Evolutionary conservation across 1,139 yeast species (phyloP), one percentile per base, ranked within the genome.

Genomic region (Diutina catenulata): DNA sequence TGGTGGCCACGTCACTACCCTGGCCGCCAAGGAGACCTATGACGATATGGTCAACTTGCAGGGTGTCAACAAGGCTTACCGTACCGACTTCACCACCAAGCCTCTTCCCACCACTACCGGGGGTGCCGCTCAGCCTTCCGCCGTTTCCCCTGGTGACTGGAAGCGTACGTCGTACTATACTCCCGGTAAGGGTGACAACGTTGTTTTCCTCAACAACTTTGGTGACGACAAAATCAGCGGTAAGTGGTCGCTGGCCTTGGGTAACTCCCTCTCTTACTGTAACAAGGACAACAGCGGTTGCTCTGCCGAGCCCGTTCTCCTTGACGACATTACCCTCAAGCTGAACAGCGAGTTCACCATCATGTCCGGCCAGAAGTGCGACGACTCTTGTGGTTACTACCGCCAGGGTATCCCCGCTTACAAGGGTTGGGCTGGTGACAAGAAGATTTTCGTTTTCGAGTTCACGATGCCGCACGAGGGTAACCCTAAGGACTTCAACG

Each of bases 321-420:
- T 80, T 46, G 69, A 59, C 18, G 67, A 68, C 39, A 64, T 66
- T 40, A 65, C 72, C 33, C 55, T 80, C 45, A 57, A 57, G 37
- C 78, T 87, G 21, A 70, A 74, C 56, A 60, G 59, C 29, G 88
- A 80, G 59, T 76, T 57, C 52, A 59, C 70, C 41, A 73, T 80
- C 47, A 74, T 74, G 62, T 74, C 87, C 10, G 71, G 70, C 46
- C 50, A 63, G 32, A 47, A 71, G 41, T 80, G 91, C 62, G 35
- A 31, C 16, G 25, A 31, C 5, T 21, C 23, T 16, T 31, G 35
- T 21, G 35, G 35, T 15, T 31, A 31, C 35, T n/a, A 18, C 9
- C 24, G 35, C 9, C 25, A 31, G n/a, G 35, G 35, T 8, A 31
- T 26, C 25, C 25, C 21, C 10, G 35, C 35, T 18, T 31, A 31